Evolutionary conservation across 345 rosid species (phyloP).

Genomic region (Murraya koenigii): DNA sequence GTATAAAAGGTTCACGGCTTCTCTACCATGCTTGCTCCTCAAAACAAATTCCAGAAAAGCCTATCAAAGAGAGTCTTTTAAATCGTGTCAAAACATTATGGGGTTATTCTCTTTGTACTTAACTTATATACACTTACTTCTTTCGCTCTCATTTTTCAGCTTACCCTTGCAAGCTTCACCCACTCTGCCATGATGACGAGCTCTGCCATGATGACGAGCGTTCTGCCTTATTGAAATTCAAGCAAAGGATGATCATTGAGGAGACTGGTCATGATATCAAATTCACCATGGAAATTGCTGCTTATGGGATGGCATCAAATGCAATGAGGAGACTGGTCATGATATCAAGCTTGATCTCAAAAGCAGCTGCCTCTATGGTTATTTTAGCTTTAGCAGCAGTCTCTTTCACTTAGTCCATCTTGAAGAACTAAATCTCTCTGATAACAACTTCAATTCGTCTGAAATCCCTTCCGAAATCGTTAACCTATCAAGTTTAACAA

Average conservation of each 20-base stretch:
- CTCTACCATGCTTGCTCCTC: not conserved
- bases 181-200: not conserved
- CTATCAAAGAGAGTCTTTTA: no score
- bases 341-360: not conserved
- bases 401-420: slow-evolving; percentile 11
- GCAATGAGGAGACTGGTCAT: slow-evolving; percentile 4
- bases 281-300: not conserved
- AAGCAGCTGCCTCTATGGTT: not conserved
- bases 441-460: not conserved
- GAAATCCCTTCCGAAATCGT: not conserved
- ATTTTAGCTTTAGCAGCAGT: not conserved
- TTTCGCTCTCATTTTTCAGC: not conserved
- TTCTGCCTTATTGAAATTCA: no score
- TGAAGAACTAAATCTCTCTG: not conserved
- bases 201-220: no score
- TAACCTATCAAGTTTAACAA: not conserved
- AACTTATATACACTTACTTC: not conserved
- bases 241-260: no score
- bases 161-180: no score
- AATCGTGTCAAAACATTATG: not conserved
- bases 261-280: not conserved
- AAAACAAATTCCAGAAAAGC: no score
- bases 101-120: not conserved
- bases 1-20: not conserved
- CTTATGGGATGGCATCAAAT: not conserved